phyloP scores from a whole-genome alignment of 257 asterid genomes.

The Striga asiatica region DNA sequence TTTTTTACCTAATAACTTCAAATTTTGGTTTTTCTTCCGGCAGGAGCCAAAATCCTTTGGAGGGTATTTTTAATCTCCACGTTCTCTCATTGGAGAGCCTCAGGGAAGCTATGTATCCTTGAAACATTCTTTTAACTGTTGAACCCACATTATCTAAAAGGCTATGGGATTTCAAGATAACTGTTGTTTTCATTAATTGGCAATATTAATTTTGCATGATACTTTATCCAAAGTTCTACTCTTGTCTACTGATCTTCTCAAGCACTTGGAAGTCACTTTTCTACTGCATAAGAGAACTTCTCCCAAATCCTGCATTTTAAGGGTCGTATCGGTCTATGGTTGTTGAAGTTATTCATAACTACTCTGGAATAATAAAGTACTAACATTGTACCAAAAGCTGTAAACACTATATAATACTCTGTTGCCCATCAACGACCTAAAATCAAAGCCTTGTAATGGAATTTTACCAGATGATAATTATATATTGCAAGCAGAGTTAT shows the following conservation, averaged over 20 bases:
- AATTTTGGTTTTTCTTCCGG: constrained; percentile 20
- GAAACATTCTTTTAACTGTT: constrained; percentile 11
- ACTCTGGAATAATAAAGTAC: background rate
- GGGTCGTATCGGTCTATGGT: constrained; percentile 3
- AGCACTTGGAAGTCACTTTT: constrained; percentile 7
- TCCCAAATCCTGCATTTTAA: background rate
- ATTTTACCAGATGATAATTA: background rate
- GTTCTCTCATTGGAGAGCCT: constrained; percentile 89
- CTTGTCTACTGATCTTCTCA: constrained; percentile 9
- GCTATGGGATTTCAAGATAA: constrained; percentile 5
- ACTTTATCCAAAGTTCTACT: constrained; percentile 5
- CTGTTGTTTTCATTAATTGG: constrained; percentile 5
- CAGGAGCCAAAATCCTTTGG: constrained; percentile 50
- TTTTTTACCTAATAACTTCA: constrained; percentile 7
- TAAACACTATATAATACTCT: background rate
- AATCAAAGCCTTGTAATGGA: background rate
- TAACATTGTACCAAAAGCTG: background rate
- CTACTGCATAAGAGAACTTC: constrained; percentile 8
- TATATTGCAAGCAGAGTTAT: no score
- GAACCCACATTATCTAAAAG: constrained; percentile 13
- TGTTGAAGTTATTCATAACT: background rate
- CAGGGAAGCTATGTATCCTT: constrained; percentile 98
- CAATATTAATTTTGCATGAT: constrained; percentile 10
- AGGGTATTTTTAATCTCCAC: constrained; percentile 57
- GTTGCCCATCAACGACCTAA: constrained; percentile 2